These are phyloP conservation scores for Leptosphaerulina australis DNA, from an alignment of 2,329 filamentous ascomycete species.

Conservation along the genomic window DNA sequence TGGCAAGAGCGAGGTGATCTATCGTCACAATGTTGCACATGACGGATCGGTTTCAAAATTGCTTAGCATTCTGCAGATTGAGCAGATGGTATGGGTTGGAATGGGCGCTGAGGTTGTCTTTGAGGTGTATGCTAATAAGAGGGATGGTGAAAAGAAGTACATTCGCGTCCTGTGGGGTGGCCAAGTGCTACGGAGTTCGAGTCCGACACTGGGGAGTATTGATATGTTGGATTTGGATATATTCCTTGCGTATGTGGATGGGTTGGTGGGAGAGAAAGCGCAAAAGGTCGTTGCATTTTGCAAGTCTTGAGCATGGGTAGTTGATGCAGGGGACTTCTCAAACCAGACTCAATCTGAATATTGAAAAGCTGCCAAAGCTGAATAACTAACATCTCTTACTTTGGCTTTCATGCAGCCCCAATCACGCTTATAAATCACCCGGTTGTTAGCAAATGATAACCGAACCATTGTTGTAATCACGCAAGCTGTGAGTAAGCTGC, in stretches of 20 bases:
- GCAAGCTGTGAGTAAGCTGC: conserved; percentile 33
- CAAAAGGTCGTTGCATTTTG: conserved; percentile 48
- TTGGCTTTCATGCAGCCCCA: not conserved
- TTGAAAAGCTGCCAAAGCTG: not conserved
- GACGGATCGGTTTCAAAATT: conserved; percentile 74
- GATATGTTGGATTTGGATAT: conserved; percentile 72
- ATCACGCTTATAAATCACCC: not conserved
- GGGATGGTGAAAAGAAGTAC: conserved; percentile 47
- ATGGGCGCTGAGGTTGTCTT: conserved; percentile 83
- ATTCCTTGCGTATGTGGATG: conserved; percentile 73
- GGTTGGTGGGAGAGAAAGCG: conserved; percentile 64
- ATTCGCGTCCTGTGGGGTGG: conserved; percentile 76
- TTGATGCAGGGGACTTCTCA: too few species aligned
- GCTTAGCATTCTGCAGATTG: conserved; percentile 72
- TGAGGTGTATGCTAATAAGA: conserved; percentile 63
- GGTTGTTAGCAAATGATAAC: not conserved
- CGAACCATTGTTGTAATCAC: conserved; percentile 23
- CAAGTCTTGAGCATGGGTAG: conserved; percentile 34
- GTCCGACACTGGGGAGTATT: conserved; percentile 69
- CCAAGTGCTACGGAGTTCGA: conserved; percentile 68
- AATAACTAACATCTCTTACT: not conserved
- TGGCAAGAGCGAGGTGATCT: conserved; percentile 52
- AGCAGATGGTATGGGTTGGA: conserved; percentile 81
- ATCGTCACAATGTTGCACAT: conserved; percentile 80
- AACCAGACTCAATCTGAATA: too few species aligned